Conservation (phyloP, 2,329 filamentous ascomycete species). For the Trichothecium roseum region DNA sequence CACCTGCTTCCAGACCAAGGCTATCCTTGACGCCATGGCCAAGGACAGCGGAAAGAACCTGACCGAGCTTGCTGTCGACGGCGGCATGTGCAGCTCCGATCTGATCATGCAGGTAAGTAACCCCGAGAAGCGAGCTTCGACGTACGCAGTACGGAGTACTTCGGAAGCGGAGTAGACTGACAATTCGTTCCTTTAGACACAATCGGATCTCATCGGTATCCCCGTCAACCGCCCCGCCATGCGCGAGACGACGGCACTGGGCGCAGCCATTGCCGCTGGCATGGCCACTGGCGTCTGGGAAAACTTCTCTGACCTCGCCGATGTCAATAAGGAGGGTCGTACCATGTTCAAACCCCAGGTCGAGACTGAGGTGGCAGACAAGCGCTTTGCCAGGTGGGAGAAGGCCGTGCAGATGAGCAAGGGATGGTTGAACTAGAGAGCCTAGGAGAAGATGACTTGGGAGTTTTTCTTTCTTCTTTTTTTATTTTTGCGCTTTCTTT, state of each 20-base stretch:
- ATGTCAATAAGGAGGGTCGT: conserved; percentile 59
- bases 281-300: conserved; percentile 68
- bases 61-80: conserved; percentile 68
- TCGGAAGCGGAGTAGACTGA: neutral
- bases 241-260: conserved; percentile 75
- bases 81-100: conserved; percentile 73
- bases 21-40: conserved; percentile 72
- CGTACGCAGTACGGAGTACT: neutral
- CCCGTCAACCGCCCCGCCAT: conserved; percentile 69
- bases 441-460: no score
- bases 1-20: conserved; percentile 75
- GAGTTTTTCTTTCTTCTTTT: no score
- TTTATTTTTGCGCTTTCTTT: no score
- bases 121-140: neutral
- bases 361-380: conserved; percentile 43
- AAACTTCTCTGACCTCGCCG: conserved; percentile 59
- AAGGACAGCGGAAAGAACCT: conserved; percentile 67
- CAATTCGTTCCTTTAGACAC: conserved; percentile 31
- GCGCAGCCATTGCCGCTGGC: conserved; percentile 74
- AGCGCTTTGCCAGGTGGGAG: conserved; percentile 62
- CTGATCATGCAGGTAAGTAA: conserved; percentile 59
- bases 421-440: conserved; percentile 46
- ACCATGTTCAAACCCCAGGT: conserved; percentile 61
- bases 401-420: conserved; percentile 71
- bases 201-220: conserved; percentile 72